Base-by-base conservation (phyloP, 148 eudicot species). In the Vaccinium vitisidaea region DNA sequence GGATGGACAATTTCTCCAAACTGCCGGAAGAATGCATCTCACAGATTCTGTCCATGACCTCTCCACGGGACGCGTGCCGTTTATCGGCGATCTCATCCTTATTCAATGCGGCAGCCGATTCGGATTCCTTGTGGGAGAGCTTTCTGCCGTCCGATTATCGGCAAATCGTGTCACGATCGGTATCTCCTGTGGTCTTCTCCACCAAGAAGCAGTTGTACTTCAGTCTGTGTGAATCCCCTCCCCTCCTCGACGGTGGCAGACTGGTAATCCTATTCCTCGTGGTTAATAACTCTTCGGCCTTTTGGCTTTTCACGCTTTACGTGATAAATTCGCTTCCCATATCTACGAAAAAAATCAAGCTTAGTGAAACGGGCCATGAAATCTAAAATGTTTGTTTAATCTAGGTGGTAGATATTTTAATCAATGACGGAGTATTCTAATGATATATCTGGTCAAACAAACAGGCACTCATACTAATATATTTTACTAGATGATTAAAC, bases 181-280 rank as follows among this genome's bases (percentile, higher is more conserved):
- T 69, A 32, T 18, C 83, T 56, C 13, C 23, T 13, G 11, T 30
- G 73, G 79, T 30, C 83, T 4, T 27, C n/a, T 23, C 56, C 56
- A 81, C 89, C 12, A 91, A 87, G 79, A 93, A 89, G 86, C 83
- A 93, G 8, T 81, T 93, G 1, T 93, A 85, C 54, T 82, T 87
- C 75, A 79, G 69, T 23, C 92, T 94, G 1, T 91, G 75, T 23
- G 77, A 86, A 23, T 82, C 80, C 5, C 91, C 91, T 25, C 50
- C 67, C 43, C 75, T 81, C 83, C 71, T 81, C 8, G 56, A 81
- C 23, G 36, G 53, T 8, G 74, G 83, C 32, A n/a, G 43, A 43
- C 9, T 81, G 75, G 83, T 81, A 55, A 14, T 55, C 18, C 14
- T 15, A 4, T 55, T 55, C 59, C 39, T 36, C 39, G 39, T 55